Evolutionary conservation across 2,329 filamentous ascomycete species (phyloP).

Genomic region (Aspergillus unguis): DNA sequence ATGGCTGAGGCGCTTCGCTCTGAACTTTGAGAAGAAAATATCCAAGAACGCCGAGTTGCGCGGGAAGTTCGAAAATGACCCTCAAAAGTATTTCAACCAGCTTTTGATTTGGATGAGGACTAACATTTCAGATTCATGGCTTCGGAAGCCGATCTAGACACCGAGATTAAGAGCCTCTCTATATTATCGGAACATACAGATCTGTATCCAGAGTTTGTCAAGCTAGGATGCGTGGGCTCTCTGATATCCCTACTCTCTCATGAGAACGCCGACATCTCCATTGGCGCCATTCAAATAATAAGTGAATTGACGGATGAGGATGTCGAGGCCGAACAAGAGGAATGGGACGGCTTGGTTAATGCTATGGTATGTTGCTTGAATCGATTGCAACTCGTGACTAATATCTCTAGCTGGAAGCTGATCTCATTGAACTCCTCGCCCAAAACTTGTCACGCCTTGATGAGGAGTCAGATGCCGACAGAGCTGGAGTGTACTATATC

Average conservation of each 20-base stretch:
- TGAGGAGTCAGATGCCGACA: conserved; percentile 69
- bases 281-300: conserved; percentile 84
- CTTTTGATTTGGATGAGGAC: conserved; percentile 3
- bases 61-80: conserved; percentile 76
- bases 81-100: conserved; percentile 58
- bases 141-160: conserved; percentile 84
- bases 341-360: conserved; percentile 74
- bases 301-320: conserved; percentile 92
- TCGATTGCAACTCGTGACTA: conserved; percentile 9
- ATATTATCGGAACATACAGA: conserved; percentile 83
- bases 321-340: conserved; percentile 71
- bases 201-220: conserved; percentile 76
- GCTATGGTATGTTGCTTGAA: conserved; percentile 47
- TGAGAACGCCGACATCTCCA: conserved; percentile 95
- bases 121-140: conserved; percentile 60
- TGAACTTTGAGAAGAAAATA: conserved; percentile 87
- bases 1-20: conserved; percentile 77
- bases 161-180: conserved; percentile 79
- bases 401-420: conserved; percentile 38
- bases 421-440: conserved; percentile 41
- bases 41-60: conserved; percentile 85
- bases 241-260: conserved; percentile 82
- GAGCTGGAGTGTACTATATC: conserved; percentile 81
- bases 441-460: conserved; percentile 71
- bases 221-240: conserved; percentile 67